A percentile compares a stretch with the other conserved stretches of the same genome.
These are phyloP conservation scores for Juncus effusus DNA, from an alignment of 176 grass and related monocot genomes.

Conservation along the genomic window DNA sequence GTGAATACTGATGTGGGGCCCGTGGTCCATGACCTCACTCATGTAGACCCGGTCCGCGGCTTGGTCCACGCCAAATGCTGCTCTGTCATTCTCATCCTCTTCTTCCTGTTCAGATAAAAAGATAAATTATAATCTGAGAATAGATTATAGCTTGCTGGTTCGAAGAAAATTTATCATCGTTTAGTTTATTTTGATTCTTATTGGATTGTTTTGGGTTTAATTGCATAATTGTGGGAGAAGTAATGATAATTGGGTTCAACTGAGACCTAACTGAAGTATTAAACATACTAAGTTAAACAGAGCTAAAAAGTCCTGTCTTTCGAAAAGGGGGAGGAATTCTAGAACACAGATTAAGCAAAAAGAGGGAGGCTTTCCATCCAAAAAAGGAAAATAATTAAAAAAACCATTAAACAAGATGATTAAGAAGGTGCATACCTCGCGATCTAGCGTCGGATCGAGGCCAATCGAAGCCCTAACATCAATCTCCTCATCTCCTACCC, in stretches of 20 bases:
- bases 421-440: conserved; percentile 50
- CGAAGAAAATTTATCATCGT: no score
- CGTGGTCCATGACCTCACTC: conserved; percentile 73
- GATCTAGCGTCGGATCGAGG: conserved; percentile 86
- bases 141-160: not conserved
- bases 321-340: not conserved
- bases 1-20: conserved; percentile 76
- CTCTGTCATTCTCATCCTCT: conserved; percentile 89
- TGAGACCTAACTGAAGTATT: no score
- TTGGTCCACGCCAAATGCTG: conserved; percentile 53
- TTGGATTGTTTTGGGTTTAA: no score
- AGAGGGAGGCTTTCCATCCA: not conserved
- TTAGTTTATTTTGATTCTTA: no score
- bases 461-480: conserved; percentile 73
- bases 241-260: not conserved
- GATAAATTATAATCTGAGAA: not conserved
- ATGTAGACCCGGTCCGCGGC: conserved; percentile 74
- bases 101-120: conserved; percentile 50
- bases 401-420: not conserved
- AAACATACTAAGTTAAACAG: no score
- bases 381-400: not conserved
- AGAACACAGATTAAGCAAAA: not conserved
- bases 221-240: no score
- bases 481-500: conserved; percentile 12
- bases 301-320: not conserved